Evolutionary conservation across 2,329 filamentous ascomycete genomes (phyloP).

Genomic region (Hymenoscyphus linearis): DNA sequence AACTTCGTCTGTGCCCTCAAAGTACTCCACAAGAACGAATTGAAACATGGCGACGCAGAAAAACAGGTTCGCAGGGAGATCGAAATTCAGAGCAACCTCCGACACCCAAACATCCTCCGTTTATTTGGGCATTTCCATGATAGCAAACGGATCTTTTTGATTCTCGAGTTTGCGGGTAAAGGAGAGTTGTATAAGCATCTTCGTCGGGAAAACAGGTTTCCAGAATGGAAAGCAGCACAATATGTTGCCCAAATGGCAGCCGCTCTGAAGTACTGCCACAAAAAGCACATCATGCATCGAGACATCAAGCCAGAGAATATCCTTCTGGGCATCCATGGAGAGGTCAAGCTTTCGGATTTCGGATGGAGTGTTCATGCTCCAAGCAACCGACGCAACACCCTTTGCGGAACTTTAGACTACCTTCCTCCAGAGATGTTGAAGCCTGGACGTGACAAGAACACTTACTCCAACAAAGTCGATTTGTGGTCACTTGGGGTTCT

Average conservation of each 20-base stretch:
- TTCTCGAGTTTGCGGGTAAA: slow-evolving; percentile 67
- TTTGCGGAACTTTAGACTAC: slow-evolving; percentile 97
- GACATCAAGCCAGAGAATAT: slow-evolving; percentile 99
- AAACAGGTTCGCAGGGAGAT: slow-evolving; percentile 70
- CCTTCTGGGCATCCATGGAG: slow-evolving; percentile 88
- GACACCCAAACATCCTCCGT: slow-evolving; percentile 66
- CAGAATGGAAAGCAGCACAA: slow-evolving; percentile 66
- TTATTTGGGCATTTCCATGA: slow-evolving; percentile 72
- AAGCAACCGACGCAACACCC: slow-evolving; percentile 86
- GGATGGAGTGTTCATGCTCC: slow-evolving; percentile 98
- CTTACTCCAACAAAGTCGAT: slow-evolving; percentile 92
- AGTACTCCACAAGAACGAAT: slow-evolving; percentile 67
- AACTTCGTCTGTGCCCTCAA: slow-evolving; percentile 70
- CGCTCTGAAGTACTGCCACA: slow-evolving; percentile 83
- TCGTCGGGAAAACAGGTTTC: slow-evolving; percentile 61
- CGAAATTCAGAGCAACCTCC: slow-evolving; percentile 68
- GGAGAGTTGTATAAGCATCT: slow-evolving; percentile 72
- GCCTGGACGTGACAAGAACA: slow-evolving; percentile 65
- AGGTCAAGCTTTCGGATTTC: slow-evolving; percentile 98
- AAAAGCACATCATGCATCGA: slow-evolving; percentile 94
- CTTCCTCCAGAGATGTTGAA: slow-evolving; percentile 97
- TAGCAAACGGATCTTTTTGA: slow-evolving; percentile 66
- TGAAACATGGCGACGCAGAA: slow-evolving; percentile 62
- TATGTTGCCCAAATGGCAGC: slow-evolving; percentile 77
- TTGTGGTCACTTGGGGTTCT: slow-evolving; percentile 93